Percentiles rank a stretch among this genome's conserved stretches.
phyloP scores from a whole-genome alignment of 1,139 yeast species.

The Geotrichum europaeum region DNA sequence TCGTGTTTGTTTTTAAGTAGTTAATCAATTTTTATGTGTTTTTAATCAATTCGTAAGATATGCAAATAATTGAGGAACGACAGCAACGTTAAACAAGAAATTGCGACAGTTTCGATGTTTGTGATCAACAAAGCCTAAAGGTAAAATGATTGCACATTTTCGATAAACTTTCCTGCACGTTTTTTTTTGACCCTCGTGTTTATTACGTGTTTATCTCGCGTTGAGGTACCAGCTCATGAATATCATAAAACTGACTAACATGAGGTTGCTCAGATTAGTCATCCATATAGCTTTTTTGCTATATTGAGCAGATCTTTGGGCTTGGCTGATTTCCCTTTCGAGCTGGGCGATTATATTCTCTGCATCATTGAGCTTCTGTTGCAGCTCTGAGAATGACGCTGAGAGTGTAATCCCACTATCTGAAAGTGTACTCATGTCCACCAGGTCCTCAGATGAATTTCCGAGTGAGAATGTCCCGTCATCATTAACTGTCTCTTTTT shows the following conservation, averaged over 20 bases:
- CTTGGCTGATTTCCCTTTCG: neutral
- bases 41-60: neutral
- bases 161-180: too few relatives aligned
- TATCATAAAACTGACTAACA: neutral
- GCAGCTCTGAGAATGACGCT: neutral
- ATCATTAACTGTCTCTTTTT: neutral
- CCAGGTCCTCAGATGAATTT: neutral
- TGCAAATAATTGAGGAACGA: neutral
- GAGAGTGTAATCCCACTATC: neutral
- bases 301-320: neutral
- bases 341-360: neutral
- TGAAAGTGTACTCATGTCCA: neutral
- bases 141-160: neutral
- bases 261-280: neutral
- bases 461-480: neutral
- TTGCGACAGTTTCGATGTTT: too few relatives aligned
- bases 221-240: neutral
- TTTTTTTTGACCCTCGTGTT: neutral
- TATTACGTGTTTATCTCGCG: neutral
- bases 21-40: constrained; percentile 3
- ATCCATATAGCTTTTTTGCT: neutral
- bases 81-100: neutral
- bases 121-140: neutral
- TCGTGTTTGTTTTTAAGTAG: neutral
- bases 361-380: neutral